phyloP scores from a whole-genome alignment of 2,329 filamentous ascomycete species.

The Colletotrichum acutatum region DNA sequence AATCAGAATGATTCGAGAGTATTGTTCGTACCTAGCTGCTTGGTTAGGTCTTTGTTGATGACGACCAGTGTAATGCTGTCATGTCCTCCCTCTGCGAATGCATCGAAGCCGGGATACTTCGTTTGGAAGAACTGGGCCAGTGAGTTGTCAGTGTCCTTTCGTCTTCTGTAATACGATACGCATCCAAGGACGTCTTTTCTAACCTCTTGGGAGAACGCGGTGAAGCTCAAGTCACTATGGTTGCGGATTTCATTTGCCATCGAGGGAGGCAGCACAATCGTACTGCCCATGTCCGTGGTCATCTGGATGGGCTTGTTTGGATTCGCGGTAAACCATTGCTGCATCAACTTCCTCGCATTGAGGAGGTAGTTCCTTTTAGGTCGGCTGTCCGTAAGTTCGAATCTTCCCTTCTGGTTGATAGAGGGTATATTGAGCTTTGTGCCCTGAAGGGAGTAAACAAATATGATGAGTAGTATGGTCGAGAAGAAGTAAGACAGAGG shows the following conservation, averaged over 20 bases:
- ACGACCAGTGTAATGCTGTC: slow-evolving; percentile 4
- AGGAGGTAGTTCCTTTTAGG: slow-evolving; percentile 6
- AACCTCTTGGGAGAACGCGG: background rate
- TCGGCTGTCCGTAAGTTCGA: slow-evolving; percentile 13
- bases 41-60: slow-evolving; percentile 25
- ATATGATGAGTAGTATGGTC: slow-evolving; percentile 3
- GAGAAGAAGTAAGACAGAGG: slow-evolving; percentile 22
- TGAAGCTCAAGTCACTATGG: slow-evolving; percentile 1
- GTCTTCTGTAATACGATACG: too few relatives aligned
- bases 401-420: slow-evolving; percentile 4
- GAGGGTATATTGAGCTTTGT: slow-evolving; percentile 18
- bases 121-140: slow-evolving; percentile 12
- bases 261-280: background rate
- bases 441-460: slow-evolving; percentile 15
- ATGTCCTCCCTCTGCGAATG: slow-evolving; percentile 11
- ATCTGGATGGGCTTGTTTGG: slow-evolving; percentile 12
- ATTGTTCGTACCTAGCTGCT: slow-evolving; percentile 1
- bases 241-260: slow-evolving; percentile 26
- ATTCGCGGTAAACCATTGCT: slow-evolving; percentile 18
- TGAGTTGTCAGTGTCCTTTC: background rate
- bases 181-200: background rate
- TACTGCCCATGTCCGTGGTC: slow-evolving; percentile 4
- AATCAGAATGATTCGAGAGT: too few relatives aligned
- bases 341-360: background rate
- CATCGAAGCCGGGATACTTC: background rate